These are phyloP conservation scores for Pogostemon cablin DNA, from an alignment of 257 asterid genomes.

Conservation along the genomic window DNA sequence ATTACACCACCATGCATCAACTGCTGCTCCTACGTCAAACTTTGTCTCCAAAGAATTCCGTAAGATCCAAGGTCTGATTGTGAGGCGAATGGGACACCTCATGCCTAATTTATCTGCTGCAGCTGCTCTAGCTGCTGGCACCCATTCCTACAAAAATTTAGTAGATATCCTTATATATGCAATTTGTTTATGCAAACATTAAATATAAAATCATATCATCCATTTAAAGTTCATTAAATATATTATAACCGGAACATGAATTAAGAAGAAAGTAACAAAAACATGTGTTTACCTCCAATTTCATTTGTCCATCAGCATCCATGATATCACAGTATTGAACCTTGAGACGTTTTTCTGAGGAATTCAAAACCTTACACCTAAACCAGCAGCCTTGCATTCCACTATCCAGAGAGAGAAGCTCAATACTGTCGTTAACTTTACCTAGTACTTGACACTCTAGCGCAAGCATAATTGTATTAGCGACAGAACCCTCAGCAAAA, in stretches of 20 bases:
- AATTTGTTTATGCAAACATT: not conserved
- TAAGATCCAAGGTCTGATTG: conserved; percentile 60
- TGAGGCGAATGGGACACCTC: conserved; percentile 57
- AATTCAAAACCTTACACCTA: conserved; percentile 51
- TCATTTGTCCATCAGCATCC: conserved; percentile 38
- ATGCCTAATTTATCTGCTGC: conserved; percentile 51
- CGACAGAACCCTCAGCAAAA: too few species aligned
- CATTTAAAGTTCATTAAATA: too few species aligned
- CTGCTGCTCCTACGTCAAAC: conserved; percentile 56
- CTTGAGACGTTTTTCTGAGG: conserved; percentile 35
- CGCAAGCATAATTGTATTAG: too few species aligned
- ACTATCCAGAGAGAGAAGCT: conserved; percentile 57
- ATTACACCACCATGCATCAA: conserved; percentile 72
- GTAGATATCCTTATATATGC: not conserved
- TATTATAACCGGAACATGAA: too few species aligned
- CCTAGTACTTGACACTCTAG: too few species aligned
- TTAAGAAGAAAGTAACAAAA: too few species aligned
- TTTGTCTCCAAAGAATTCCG: conserved; percentile 29
- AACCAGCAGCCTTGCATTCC: conserved; percentile 73
- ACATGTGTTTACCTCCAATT: conserved; percentile 55
- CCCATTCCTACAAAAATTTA: conserved; percentile 52
- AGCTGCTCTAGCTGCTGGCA: conserved; percentile 48
- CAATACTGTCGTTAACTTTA: too few species aligned
- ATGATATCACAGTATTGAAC: conserved; percentile 55
- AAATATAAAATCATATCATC: not conserved